Conservation (phyloP, 768 basidiomycete species). For the Boletus coccyginus region DNA sequence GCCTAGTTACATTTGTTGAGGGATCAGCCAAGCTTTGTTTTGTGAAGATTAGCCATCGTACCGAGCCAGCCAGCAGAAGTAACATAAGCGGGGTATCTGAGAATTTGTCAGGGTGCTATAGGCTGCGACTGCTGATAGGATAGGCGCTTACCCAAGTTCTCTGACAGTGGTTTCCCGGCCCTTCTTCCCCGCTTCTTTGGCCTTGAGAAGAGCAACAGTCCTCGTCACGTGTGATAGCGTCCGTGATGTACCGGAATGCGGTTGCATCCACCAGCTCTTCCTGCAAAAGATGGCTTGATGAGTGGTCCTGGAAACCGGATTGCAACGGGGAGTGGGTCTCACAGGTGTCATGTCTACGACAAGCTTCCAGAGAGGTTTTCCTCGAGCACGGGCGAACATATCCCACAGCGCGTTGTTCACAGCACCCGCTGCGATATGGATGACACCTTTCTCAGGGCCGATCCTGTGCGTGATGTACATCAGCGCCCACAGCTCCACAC, state of each 20-base stretch:
- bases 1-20: conserved; percentile 37
- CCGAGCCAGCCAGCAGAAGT: conserved; percentile 93
- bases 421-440: conserved; percentile 84
- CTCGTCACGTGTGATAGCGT: conserved; percentile 89
- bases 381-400: conserved; percentile 74
- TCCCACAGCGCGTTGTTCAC: conserved; percentile 96
- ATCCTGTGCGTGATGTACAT: conserved; percentile 49
- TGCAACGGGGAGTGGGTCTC: conserved; percentile 6
- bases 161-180: conserved; percentile 75
- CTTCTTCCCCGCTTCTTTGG: conserved; percentile 71
- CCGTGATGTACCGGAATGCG: conserved; percentile 88
- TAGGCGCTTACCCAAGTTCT: conserved; percentile 52
- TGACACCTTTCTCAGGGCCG: conserved; percentile 94
- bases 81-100: conserved; percentile 89
- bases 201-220: conserved; percentile 80
- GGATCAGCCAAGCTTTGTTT: conserved; percentile 8
- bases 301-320: background rate
- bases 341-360: conserved; percentile 87
- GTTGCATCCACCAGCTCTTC: conserved; percentile 76
- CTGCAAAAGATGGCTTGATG: conserved; percentile 34
- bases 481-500: background rate
- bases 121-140: background rate
- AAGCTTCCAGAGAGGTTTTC: conserved; percentile 93
- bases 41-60: conserved; percentile 19
- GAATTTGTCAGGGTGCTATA: background rate